Evolutionary conservation across 75 land plant species (phyloP).

Genomic region (Selaginella tamariscina): DNA sequence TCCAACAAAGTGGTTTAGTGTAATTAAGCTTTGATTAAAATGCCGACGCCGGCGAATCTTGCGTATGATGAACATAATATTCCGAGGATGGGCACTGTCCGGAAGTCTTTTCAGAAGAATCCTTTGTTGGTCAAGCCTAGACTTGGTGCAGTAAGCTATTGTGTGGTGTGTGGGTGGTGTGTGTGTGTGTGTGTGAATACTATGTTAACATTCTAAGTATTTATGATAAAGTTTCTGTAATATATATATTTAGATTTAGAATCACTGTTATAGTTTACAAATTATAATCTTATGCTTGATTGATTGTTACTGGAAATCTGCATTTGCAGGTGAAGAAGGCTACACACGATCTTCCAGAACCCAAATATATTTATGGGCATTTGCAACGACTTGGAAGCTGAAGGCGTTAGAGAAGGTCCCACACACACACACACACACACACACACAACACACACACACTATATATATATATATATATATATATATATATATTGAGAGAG

Average conservation of each 20-base stretch:
- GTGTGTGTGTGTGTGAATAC: constrained; percentile 12
- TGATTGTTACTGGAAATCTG: too few relatives aligned
- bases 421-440: too few relatives aligned
- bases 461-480: too few relatives aligned
- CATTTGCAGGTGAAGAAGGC: not conserved
- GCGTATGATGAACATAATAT: constrained; percentile 17
- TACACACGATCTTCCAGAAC: not conserved
- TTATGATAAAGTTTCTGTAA: not conserved
- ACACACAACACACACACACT: too few relatives aligned
- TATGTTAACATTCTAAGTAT: not conserved
- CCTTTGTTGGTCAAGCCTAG: constrained; percentile 18
- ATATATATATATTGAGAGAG: not conserved
- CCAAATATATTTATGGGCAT: not conserved
- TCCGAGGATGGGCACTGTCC: constrained; percentile 19
- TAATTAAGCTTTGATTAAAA: too few relatives aligned
- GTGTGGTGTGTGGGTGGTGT: constrained; percentile 17
- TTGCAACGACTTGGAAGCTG: not conserved
- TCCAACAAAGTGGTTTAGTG: too few relatives aligned
- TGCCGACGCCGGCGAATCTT: not conserved
- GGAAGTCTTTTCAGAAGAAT: constrained; percentile 15
- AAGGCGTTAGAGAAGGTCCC: not conserved
- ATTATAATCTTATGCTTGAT: too few relatives aligned
- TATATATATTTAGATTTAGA: constrained; percentile 4
- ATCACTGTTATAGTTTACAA: too few relatives aligned
- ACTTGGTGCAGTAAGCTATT: constrained; percentile 19